Base-by-base conservation (phyloP, 1,284 basidiomycete species). In the Ustilago shanxiensis region DNA sequence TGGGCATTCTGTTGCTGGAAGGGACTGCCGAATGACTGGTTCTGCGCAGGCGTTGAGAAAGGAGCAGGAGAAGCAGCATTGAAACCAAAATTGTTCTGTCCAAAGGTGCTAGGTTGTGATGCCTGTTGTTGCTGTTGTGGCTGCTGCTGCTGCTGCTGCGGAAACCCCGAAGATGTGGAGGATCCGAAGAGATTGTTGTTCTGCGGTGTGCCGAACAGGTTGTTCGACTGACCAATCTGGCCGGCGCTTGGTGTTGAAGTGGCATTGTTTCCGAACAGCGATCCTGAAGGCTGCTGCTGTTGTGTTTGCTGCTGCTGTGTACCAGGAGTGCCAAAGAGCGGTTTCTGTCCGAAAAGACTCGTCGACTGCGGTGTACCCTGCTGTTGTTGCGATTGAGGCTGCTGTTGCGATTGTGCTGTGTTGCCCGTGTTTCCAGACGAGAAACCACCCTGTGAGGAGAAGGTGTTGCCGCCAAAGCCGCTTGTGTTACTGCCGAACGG, bases 311-410 rank as follows among this genome's bases (percentile, higher is more conserved):
- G 64, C 53, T 47, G 60, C 60, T 68, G 67, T 22, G 60, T 28
- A 20, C 63, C 59, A 13, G 78, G 78, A 14, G 66, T 67, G 10
- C 78, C 75, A 56, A 78, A 78, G n/a, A 80, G 53, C 49, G 79
- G 76, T 51, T 72, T 68, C n/a, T 69, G 72, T n/a, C 59, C 62
- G 29, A 74, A 74, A 4, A 66, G 50, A n/a, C 59, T 51, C 7
- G 47, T 35, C 2, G 64, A 61, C 63, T 63, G 70, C 53, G 56
- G 60, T 13, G 62, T 56, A 1, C 47, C 66, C 37, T 66, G 69
- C 31, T 47, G 70, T 50, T 69, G 72, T 33, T 56, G 62, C 3
- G 35, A 37, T 14, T 44, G 41, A 6, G 18, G 20, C 18, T 55
- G 66, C 35, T 54, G 68, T 35, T 59, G 45, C 44, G 59, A 55